These are phyloP conservation scores for Aspergillus caelatus DNA, from an alignment of 2,329 filamentous ascomycete species.

Conservation along the genomic window DNA sequence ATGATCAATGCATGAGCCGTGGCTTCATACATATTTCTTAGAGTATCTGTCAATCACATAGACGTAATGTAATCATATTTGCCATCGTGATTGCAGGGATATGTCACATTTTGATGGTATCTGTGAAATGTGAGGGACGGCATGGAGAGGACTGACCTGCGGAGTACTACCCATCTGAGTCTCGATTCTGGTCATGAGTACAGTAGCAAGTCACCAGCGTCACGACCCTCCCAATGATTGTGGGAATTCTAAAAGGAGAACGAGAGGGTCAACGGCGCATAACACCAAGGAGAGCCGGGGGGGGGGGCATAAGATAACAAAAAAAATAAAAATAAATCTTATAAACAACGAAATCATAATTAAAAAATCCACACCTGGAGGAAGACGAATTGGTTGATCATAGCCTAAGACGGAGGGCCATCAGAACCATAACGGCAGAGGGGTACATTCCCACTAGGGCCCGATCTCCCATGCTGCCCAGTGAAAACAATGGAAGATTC, in stretches of 20 bases:
- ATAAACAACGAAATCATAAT: not conserved
- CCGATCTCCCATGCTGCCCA: slow-evolving; percentile 12
- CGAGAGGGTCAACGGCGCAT: not conserved
- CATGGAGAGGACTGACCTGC: not conserved
- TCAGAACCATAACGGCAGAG: not conserved
- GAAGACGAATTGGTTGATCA: not conserved
- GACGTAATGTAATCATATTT: not conserved
- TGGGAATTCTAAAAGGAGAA: not conserved
- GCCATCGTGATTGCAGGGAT: not conserved
- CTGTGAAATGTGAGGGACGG: not conserved
- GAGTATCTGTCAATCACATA: not conserved
- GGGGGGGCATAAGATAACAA: not conserved
- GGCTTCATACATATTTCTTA: not conserved
- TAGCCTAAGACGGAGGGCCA: not conserved
- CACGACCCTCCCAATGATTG: not conserved
- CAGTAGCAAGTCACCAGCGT: not conserved
- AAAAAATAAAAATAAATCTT: not conserved
- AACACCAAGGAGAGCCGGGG: not conserved
- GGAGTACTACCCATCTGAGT: not conserved
- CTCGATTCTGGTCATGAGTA: not conserved
- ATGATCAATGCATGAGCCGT: not conserved
- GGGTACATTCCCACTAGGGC: slow-evolving; percentile 27
- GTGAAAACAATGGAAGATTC: not conserved
- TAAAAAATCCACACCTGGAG: not conserved
- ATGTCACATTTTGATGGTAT: not conserved